phyloP scores from a whole-genome alignment of 78 protist species.

The slime mould (Dictyostelium discoideum) region DNA sequence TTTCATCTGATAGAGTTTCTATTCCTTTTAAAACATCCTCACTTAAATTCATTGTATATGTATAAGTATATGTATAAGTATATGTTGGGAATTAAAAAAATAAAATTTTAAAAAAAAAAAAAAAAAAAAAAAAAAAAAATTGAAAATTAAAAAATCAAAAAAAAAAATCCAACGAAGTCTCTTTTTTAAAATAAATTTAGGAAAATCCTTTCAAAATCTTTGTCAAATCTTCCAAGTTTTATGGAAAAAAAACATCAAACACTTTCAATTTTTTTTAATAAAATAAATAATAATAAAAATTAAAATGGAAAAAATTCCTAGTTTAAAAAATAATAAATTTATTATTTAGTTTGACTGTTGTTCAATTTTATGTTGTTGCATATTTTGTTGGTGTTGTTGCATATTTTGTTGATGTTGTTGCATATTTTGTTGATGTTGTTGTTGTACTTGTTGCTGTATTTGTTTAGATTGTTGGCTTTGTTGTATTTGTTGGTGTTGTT shows the following conservation, averaged over 20 bases:
- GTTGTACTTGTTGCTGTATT: neutral
- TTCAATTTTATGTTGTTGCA: neutral
- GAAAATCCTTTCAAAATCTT: too few relatives aligned
- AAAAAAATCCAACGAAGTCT: too few relatives aligned
- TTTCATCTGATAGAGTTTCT: constrained; percentile 58
- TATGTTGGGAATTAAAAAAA: neutral
- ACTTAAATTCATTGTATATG: constrained; percentile 6
- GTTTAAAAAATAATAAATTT: neutral
- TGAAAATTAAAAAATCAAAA: too few relatives aligned
- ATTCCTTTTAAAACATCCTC: constrained; percentile 75
- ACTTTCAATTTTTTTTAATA: neutral
- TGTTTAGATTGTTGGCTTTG: neutral
- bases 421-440: neutral
- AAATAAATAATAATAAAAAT: too few relatives aligned
- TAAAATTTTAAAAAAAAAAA: neutral
- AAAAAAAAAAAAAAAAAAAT: neutral
- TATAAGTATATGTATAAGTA: neutral
- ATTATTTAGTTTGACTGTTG: constrained; percentile 15
- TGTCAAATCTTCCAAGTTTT: too few relatives aligned
- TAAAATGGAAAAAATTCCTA: neutral
- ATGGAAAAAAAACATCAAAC: too few relatives aligned
- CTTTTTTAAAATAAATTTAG: too few relatives aligned
- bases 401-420: neutral
- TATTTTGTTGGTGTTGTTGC: neutral
- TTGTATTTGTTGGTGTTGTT: neutral